Evolutionary conservation across 345 rosid genomes (phyloP), one percentile per base, ranked within the genome.

Genomic region (Adansonia digitata): DNA sequence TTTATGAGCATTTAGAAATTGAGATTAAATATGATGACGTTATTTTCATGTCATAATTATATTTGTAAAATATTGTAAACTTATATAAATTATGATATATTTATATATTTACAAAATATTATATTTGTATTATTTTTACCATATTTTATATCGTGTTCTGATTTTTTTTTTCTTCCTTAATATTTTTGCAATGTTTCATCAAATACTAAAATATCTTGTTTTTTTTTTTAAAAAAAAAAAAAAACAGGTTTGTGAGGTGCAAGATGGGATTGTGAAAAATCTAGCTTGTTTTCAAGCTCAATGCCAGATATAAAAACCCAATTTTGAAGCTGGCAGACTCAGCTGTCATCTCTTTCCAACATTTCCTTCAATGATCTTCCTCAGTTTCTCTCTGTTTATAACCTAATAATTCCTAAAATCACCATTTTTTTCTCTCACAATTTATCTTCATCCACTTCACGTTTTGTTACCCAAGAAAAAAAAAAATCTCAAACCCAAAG

Each of bases 321-420:
- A 53, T 77, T 74, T 81, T 77, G 77, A 81, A 73, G 74, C 72
- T 74, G n/a, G 57, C 60, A 64, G 60, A n/a, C 57, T 75, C 73
- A 84, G 87, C 84, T 79, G 87, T 84, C 69, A 7, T 39, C 27
- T 37, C 46, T 35, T n/a, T 63, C 34, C 64, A 2, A 8, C 5
- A 77, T 79, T 60, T 73, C 60, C 57, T 79, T 74, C 78, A 73
- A 69, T 73, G 72, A 71, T 57, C 11, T 49, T 75, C 40, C n/a
- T 3, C 18, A n/a, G 13, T 7, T 2, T 46, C 7, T 5, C 22
- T 14, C 67, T n/a, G 52, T 37, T 70, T 77, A 61, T 35, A 59
- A 51, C 74, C 35, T 15, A 53, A 20, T 39, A 5, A 39, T 31
- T 31, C 34, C n/a, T n/a, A n/a, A n/a, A n/a, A 3, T 31, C 1